Conservation (phyloP, 768 basidiomycete genomes). For the Chalciporus piperatus region DNA sequence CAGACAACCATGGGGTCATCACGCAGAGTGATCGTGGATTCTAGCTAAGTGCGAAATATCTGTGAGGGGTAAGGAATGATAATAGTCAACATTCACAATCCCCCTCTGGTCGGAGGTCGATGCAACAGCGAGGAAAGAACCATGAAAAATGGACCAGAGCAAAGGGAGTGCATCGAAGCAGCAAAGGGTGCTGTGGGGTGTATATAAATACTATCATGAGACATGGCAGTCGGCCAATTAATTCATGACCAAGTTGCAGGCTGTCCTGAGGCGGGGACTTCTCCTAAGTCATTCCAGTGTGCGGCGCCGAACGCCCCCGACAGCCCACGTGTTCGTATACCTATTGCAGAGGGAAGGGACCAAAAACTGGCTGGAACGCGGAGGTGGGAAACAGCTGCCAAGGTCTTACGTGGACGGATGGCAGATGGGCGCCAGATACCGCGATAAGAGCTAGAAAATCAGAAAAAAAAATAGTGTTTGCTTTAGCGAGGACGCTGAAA, state of each 20-base stretch:
- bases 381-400: slow-evolving; percentile 19
- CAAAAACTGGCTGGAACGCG: slow-evolving; percentile 1
- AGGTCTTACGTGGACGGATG: slow-evolving; percentile 23
- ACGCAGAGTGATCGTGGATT: background rate
- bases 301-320: slow-evolving; percentile 11
- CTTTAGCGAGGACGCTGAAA: background rate
- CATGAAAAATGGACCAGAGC: slow-evolving; percentile 1
- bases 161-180: slow-evolving; percentile 1
- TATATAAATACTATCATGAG: slow-evolving; percentile 19
- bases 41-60: background rate
- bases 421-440: slow-evolving; percentile 11
- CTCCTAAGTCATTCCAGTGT: slow-evolving; percentile 17
- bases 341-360: slow-evolving; percentile 11
- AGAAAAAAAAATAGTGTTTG: background rate
- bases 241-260: background rate
- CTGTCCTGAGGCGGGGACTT: slow-evolving; percentile 5
- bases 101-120: slow-evolving; percentile 9
- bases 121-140: slow-evolving; percentile 14
- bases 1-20: slow-evolving; percentile 15
- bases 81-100: slow-evolving; percentile 1
- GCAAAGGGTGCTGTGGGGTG: slow-evolving; percentile 8
- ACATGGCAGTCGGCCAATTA: slow-evolving; percentile 9
- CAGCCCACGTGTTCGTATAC: slow-evolving; percentile 20
- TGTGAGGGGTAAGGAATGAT: background rate
- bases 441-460: background rate